These are phyloP conservation scores for Asclepias syriaca DNA, from an alignment of 257 asterid genomes.

Conservation along the genomic window DNA sequence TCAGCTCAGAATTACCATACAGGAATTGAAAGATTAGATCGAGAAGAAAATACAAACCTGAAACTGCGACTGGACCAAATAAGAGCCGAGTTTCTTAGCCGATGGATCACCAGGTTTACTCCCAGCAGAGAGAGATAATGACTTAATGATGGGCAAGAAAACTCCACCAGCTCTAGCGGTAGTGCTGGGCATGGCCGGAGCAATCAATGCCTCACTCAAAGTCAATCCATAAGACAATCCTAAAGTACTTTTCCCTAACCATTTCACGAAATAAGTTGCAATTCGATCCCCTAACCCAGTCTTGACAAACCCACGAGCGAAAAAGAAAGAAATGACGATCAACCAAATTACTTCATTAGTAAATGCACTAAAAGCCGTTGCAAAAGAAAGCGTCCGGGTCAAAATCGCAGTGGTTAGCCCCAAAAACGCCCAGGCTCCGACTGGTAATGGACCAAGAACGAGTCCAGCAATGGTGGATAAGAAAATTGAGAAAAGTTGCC, in stretches of 20 bases:
- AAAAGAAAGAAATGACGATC: constrained; percentile 85
- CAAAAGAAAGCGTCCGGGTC: constrained; percentile 60
- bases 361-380: constrained; percentile 75
- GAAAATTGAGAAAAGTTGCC: constrained; percentile 83
- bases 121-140: constrained; percentile 76
- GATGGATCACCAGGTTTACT: constrained; percentile 78
- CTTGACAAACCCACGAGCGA: constrained; percentile 91
- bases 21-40: not conserved
- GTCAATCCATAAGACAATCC: constrained; percentile 91
- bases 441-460: constrained; percentile 80
- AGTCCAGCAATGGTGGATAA: constrained; percentile 86
- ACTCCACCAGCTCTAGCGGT: constrained; percentile 98
- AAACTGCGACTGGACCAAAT: constrained; percentile 76
- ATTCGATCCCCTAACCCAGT: constrained; percentile 88
- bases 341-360: constrained; percentile 93
- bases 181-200: constrained; percentile 98
- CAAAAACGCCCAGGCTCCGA: constrained; percentile 93
- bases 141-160: constrained; percentile 82
- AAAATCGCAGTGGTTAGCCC: constrained; percentile 68
- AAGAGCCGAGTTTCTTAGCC: constrained; percentile 73
- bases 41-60: constrained; percentile 48
- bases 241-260: constrained; percentile 87
- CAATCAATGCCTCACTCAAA: constrained; percentile 82
- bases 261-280: constrained; percentile 81
- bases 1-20: not conserved